A percentile compares a stretch with the other conserved stretches of the same genome.
phyloP scores from a whole-genome alignment of 768 basidiomycete species.

The Trametopsis cervina region DNA sequence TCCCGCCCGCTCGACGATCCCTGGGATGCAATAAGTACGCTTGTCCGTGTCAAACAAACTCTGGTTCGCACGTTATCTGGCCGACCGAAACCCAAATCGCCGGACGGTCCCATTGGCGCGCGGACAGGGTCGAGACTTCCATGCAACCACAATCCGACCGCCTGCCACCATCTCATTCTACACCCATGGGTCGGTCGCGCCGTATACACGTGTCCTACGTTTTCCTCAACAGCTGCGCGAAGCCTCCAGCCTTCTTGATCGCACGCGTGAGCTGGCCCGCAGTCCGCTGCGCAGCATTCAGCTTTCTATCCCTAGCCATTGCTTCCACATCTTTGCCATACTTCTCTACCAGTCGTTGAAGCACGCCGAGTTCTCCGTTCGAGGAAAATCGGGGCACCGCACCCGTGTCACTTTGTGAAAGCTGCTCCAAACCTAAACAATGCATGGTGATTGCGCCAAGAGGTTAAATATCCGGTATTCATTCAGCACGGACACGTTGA shows the following conservation, averaged over 20 bases:
- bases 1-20: not conserved
- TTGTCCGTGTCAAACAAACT: conserved; percentile 1
- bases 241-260: conserved; percentile 46
- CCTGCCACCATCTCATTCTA: not conserved
- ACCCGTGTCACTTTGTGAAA: conserved; percentile 34
- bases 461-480: not conserved
- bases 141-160: not conserved
- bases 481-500: conserved; percentile 10
- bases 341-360: conserved; percentile 57
- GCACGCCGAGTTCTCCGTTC: conserved; percentile 57
- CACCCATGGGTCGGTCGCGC: not conserved
- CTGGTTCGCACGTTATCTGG: not conserved
- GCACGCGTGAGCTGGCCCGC: conserved; percentile 67
- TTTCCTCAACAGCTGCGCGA: conserved; percentile 23
- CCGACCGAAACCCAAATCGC: not conserved
- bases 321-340: conserved; percentile 64
- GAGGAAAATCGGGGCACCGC: conserved; percentile 49
- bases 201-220: conserved; percentile 9
- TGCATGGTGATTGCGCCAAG: conserved; percentile 9
- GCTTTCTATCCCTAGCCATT: conserved; percentile 75
- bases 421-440: conserved; percentile 59
- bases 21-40: not conserved
- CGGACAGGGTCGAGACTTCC: not conserved
- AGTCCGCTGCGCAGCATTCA: conserved; percentile 83
- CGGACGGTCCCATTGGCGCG: not conserved